Evolutionary conservation across 129 eudicot species (phyloP).

Genomic region (Helichrysum umbraculigerum): DNA sequence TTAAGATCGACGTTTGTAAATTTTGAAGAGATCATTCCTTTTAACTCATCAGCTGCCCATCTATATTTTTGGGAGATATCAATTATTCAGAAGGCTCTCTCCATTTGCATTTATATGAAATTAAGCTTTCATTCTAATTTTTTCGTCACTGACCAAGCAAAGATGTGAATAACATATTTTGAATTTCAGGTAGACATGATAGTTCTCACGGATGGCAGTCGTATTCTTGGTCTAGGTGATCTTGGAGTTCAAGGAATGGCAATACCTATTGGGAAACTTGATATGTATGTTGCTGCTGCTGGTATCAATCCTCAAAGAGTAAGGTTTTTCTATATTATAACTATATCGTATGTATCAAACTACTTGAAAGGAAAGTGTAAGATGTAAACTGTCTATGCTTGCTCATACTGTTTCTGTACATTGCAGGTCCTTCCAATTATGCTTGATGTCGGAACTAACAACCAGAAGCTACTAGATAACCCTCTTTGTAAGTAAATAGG

Average conservation of each 20-base stretch:
- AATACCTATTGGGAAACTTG: constrained; percentile 97
- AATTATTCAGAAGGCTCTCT: neutral
- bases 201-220: constrained; percentile 99
- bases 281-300: constrained; percentile 99
- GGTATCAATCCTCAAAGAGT: constrained; percentile 96
- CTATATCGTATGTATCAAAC: constrained; percentile 11
- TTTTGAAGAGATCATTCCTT: neutral
- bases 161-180: constrained; percentile 10
- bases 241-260: constrained; percentile 99
- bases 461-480: constrained; percentile 80
- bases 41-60: neutral
- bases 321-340: constrained; percentile 36
- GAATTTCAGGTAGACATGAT: constrained; percentile 87
- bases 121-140: neutral
- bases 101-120: neutral
- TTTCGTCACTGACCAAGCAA: neutral
- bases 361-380: neutral
- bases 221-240: constrained; percentile 97
- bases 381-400: constrained; percentile 10
- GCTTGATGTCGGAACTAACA: constrained; percentile 99
- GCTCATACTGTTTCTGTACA: constrained; percentile 4
- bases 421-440: constrained; percentile 89
- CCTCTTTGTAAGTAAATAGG: constrained; percentile 75
- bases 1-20: too few species aligned
- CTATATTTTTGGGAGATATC: neutral